Percentiles rank a stretch among this genome's conserved stretches.
phyloP scores from a whole-genome alignment of 1,139 yeast genomes.

The Arxiozyma bovina region DNA sequence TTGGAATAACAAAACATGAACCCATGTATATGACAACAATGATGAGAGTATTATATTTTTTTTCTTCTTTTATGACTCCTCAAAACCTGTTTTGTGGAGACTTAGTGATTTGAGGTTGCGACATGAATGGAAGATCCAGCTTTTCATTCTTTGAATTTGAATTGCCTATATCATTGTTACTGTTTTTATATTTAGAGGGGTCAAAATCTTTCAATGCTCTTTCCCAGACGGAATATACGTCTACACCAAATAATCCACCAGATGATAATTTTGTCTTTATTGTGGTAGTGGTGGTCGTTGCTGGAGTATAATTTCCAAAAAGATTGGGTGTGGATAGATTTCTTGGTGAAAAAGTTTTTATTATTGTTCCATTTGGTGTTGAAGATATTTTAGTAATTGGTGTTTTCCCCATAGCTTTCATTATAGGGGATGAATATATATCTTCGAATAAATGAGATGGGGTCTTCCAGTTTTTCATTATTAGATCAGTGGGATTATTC shows the following conservation, averaged over 20 bases:
- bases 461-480: constrained; percentile 29
- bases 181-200: constrained; percentile 4
- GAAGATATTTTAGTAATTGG: constrained; percentile 13
- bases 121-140: constrained; percentile 7
- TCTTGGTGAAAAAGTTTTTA: constrained; percentile 16
- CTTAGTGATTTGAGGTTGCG: neutral
- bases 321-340: constrained; percentile 9
- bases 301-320: neutral
- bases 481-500: constrained; percentile 5
- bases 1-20: neutral
- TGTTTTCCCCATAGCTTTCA: constrained; percentile 20
- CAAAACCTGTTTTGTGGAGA: neutral
- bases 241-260: constrained; percentile 47
- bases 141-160: constrained; percentile 1
- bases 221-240: constrained; percentile 47
- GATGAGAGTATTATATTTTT: too few relatives aligned
- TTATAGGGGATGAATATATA: constrained; percentile 28
- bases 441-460: constrained; percentile 31
- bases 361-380: constrained; percentile 12
- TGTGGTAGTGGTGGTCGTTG: neutral
- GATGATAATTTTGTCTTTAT: constrained; percentile 22
- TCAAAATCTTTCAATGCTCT: constrained; percentile 38
- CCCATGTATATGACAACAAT: too few relatives aligned
- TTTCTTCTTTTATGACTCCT: neutral
- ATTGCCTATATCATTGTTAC: neutral